phyloP scores from a whole-genome alignment of 495 filamentous ascomycete genomes.

The Xanthoparmelia taractica region DNA sequence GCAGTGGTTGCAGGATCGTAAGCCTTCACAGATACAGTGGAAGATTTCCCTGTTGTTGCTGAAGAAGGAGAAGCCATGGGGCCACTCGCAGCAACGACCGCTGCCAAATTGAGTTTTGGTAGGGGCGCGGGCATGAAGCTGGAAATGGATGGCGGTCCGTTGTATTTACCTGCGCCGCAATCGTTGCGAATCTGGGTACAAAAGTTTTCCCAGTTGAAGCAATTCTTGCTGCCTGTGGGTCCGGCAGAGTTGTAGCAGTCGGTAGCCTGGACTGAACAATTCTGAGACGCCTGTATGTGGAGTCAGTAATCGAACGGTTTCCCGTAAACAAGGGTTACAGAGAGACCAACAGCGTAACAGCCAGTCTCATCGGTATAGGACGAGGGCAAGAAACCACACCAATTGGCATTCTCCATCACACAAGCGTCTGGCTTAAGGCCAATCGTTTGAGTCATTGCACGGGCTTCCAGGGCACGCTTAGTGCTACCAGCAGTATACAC shows the following conservation, averaged over 20 bases:
- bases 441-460: constrained; percentile 27
- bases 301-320: constrained; percentile 6
- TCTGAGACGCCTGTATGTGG: constrained; percentile 29
- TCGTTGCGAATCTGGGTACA: constrained; percentile 46
- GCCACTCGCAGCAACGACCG: constrained; percentile 10
- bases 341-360: constrained; percentile 47
- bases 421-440: constrained; percentile 44
- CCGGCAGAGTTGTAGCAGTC: constrained; percentile 50
- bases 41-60: neutral
- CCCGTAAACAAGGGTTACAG: neutral
- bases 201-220: constrained; percentile 51
- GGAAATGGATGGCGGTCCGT: constrained; percentile 45
- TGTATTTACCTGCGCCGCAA: constrained; percentile 42
- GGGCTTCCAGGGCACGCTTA: constrained; percentile 18
- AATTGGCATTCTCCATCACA: constrained; percentile 60
- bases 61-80: constrained; percentile 8
- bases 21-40: constrained; percentile 4
- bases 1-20: constrained; percentile 3
- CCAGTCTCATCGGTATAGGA: constrained; percentile 44
- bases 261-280: constrained; percentile 51
- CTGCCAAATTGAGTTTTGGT: constrained; percentile 9
- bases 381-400: constrained; percentile 56
- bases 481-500: constrained; percentile 32
- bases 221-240: constrained; percentile 50
- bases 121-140: constrained; percentile 38